Conservation (phyloP, 2,329 filamentous ascomycete genomes). For the Aspergillus pseudoglaucus region DNA sequence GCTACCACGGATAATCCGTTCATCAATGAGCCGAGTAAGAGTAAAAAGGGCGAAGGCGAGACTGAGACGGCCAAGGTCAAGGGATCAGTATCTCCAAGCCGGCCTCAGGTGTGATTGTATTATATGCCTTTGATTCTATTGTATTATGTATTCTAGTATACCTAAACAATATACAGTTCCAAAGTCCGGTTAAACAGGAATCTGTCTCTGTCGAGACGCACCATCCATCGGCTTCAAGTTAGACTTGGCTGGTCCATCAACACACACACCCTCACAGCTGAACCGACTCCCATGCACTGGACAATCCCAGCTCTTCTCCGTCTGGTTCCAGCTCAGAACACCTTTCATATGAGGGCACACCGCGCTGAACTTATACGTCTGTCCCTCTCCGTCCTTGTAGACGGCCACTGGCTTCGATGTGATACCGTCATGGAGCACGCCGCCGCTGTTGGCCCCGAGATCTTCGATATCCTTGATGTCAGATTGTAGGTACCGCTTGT, state of each 20-base stretch:
- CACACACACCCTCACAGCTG: constrained; percentile 36
- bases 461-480: constrained; percentile 55
- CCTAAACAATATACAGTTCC: background rate
- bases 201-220: background rate
- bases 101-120: constrained; percentile 12
- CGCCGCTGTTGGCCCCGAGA: constrained; percentile 44
- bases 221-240: constrained; percentile 22
- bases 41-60: constrained; percentile 50
- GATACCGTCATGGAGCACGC: constrained; percentile 44
- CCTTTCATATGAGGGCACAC: constrained; percentile 53
- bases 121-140: background rate
- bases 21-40: constrained; percentile 41
- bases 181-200: background rate
- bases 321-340: constrained; percentile 51
- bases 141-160: background rate
- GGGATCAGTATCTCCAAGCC: constrained; percentile 40
- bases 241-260: constrained; percentile 37
- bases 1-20: constrained; percentile 47
- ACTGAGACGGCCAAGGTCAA: constrained; percentile 50
- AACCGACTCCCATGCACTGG: constrained; percentile 43
- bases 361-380: constrained; percentile 47
- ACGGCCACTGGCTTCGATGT: constrained; percentile 46
- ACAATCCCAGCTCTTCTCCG: constrained; percentile 52
- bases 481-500: constrained; percentile 48
- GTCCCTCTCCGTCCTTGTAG: constrained; percentile 51